Evolutionary conservation across 1,139 yeast species (phyloP).

Genomic region (Kodamaea alishanica): DNA sequence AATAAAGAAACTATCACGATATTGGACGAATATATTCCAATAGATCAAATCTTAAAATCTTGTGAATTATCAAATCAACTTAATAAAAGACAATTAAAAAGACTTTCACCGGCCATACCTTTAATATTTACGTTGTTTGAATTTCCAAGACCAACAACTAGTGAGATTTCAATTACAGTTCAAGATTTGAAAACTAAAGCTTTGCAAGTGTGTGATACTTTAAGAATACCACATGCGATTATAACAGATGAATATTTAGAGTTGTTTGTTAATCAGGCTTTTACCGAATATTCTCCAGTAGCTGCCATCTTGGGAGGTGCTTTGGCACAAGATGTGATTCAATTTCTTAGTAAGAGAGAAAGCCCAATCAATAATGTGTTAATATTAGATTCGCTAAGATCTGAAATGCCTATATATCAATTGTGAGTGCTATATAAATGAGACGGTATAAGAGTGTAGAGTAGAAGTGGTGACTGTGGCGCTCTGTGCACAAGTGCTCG

Average conservation of each 20-base stretch:
- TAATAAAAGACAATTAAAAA: slow-evolving; percentile 53
- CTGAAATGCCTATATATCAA: slow-evolving; percentile 74
- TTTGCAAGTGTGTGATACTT: slow-evolving; percentile 21
- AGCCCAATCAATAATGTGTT: slow-evolving; percentile 80
- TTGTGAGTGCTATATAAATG: slow-evolving; percentile 22
- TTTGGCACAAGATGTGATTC: slow-evolving; percentile 86
- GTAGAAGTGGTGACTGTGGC: too few relatives aligned
- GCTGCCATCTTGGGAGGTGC: slow-evolving; percentile 91
- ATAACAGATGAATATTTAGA: slow-evolving; percentile 36
- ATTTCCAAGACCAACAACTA: slow-evolving; percentile 24
- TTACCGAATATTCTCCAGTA: slow-evolving; percentile 75
- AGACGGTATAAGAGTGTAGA: too few relatives aligned
- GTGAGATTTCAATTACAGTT: slow-evolving; percentile 29
- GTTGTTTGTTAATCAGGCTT: slow-evolving; percentile 47
- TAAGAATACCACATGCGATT: slow-evolving; percentile 38
- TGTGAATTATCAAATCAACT: slow-evolving; percentile 42
- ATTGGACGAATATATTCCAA: slow-evolving; percentile 47
- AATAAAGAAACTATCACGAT: slow-evolving; percentile 54
- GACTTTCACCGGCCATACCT: slow-evolving; percentile 61
- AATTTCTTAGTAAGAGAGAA: slow-evolving; percentile 70
- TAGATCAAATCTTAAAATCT: slow-evolving; percentile 30
- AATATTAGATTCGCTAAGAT: slow-evolving; percentile 65
- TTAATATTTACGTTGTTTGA: slow-evolving; percentile 55
- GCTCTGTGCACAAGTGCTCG: too few relatives aligned
- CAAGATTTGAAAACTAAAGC: slow-evolving; percentile 28